phyloP scores from a whole-genome alignment of 1,284 basidiomycete genomes.

The Cystobasidium sp. region DNA sequence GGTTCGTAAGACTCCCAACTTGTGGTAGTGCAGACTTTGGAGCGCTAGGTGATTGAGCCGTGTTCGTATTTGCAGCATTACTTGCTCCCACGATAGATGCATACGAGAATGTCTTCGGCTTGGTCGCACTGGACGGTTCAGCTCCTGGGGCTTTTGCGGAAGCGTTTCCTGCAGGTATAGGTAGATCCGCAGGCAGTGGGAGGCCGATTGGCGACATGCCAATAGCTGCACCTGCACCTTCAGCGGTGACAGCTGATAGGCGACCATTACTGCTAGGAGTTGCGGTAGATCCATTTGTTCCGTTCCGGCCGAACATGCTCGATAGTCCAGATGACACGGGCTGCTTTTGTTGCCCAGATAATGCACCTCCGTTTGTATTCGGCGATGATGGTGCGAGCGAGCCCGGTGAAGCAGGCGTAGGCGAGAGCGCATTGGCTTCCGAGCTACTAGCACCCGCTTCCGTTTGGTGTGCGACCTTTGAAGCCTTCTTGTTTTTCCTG shows the following conservation, averaged over 20 bases:
- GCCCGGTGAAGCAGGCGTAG: slow-evolving; percentile 8
- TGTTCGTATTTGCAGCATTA: neutral
- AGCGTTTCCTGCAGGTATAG: slow-evolving; percentile 9
- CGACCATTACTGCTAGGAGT: neutral
- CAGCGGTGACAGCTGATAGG: neutral
- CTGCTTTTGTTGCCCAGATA: neutral
- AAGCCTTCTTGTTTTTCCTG: slow-evolving; percentile 45
- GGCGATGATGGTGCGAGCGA: neutral
- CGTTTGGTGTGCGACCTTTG: slow-evolving; percentile 29
- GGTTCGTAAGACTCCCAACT: neutral
- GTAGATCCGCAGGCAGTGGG: slow-evolving; percentile 20
- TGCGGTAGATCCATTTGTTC: neutral
- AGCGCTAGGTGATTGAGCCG: neutral
- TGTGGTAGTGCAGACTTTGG: neutral
- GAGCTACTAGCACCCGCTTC: slow-evolving; percentile 4
- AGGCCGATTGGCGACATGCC: slow-evolving; percentile 42
- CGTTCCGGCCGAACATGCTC: slow-evolving; percentile 41
- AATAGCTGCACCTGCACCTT: slow-evolving; percentile 30
- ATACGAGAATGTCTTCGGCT: slow-evolving; percentile 40
- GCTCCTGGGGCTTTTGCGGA: slow-evolving; percentile 8
- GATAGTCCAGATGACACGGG: slow-evolving; percentile 29
- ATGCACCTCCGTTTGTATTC: neutral
- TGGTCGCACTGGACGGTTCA: neutral
- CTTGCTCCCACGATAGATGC: slow-evolving; percentile 18
- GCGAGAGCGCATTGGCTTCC: neutral